These are phyloP conservation scores for Larix kaempferi DNA, from an alignment of 75 land plant genomes.

Conservation along the genomic window DNA sequence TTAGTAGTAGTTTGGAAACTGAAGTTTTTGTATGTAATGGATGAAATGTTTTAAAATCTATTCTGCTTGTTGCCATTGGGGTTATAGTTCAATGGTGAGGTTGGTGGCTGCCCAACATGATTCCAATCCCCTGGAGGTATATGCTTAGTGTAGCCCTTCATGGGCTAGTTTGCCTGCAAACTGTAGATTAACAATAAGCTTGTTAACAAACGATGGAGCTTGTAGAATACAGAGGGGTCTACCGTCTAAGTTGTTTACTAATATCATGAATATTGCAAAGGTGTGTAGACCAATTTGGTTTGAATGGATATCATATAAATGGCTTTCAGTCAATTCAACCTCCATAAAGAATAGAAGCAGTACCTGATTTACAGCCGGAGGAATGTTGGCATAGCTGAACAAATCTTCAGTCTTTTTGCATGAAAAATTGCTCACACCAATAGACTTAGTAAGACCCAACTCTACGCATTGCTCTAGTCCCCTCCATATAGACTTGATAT, in stretches of 20 bases:
- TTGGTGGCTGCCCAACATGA: neutral
- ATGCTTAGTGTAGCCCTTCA: neutral
- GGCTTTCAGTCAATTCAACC: neutral
- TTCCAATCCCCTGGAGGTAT: neutral
- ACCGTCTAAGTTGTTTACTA: neutral
- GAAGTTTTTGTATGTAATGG: no score
- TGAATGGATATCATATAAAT: neutral
- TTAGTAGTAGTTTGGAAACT: no score
- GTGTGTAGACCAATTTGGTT: neutral
- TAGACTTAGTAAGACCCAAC: neutral
- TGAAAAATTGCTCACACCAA: constrained; percentile 29
- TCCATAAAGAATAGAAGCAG: neutral
- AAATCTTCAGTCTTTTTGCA: constrained; percentile 18
- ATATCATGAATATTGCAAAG: neutral
- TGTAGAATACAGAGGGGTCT: neutral
- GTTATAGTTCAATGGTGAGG: neutral
- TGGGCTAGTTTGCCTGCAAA: neutral
- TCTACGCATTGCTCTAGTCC: constrained; percentile 25
- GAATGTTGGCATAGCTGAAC: constrained; percentile 14
- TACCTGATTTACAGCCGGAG: constrained; percentile 35
- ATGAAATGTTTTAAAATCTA: no score
- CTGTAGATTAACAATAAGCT: no score
- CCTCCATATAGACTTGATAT: constrained; percentile 23
- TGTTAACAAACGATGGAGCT: neutral
- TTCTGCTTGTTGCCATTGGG: neutral